Evolutionary conservation across 805 yeast species (phyloP), one percentile per base, ranked within the genome.

Genomic region (Nakazawaea holstii): DNA sequence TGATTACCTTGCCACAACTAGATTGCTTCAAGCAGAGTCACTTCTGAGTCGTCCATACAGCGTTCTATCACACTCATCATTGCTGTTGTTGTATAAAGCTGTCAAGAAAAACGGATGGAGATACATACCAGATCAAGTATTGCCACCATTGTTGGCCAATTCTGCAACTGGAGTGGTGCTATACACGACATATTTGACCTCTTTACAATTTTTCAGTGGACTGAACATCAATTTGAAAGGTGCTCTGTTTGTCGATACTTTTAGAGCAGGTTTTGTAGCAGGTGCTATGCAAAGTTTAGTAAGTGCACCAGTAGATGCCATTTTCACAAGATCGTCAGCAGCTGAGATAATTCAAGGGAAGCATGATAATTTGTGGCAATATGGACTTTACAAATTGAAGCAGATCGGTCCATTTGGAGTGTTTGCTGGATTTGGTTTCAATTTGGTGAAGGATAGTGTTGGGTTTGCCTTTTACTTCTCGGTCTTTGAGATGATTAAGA

Each of bases 271-370:
- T 0, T 80, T 83, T 48, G 53, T 87, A 0, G 97, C 97, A 0
- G 97, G 97, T 1, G 80, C 84, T 0, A 80, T 82, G 24, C 96
- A 94, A 56, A 85, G 95, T n/a, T 66, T 88, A 14, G 91, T 88
- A 0, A 96, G 96, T 1, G 92, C 97, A 1, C 98, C 98, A 0
- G 73, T 92, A 4, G 97, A 92, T 65, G 96, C 97, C 7, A 80
- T 92, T 3, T 86, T 84, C 58, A 79, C 95, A 1, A 73, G 97
- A 54, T 87, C 91, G 53, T 74, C 82, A 1, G 83, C 88, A 5
- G 77, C 84, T 9, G 96, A 89, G 54, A 66, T 91, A 45, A 64
- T 88, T 13, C 74, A 76, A 45, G 86, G 89, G 6, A 72, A 74
- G 30, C 82, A 86, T 62, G 77, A 77, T 49, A 84, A 84, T 49